Evolutionary conservation across 805 yeast species (phyloP).

Genomic region (Wickerhamomyces pijperi): DNA sequence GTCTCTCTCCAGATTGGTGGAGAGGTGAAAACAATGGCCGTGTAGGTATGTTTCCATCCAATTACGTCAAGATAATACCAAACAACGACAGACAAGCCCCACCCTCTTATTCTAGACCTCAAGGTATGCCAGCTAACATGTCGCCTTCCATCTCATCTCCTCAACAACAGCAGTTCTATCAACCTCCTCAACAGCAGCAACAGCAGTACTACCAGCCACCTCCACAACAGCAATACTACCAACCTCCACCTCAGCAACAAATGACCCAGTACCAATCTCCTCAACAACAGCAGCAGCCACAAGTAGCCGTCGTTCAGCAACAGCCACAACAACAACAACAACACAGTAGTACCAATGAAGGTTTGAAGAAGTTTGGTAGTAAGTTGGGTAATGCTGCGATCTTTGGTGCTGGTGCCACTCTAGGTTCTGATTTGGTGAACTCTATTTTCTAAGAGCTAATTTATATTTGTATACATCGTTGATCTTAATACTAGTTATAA

Average conservation of each 20-base stretch:
- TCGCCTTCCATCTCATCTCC: conserved; percentile 6
- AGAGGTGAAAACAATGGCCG: conserved; percentile 52
- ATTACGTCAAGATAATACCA: conserved; percentile 48
- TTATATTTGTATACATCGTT: no score
- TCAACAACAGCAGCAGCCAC: conserved; percentile 9
- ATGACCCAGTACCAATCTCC: conserved; percentile 14
- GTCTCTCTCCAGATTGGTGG: conserved; percentile 84
- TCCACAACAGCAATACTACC: conserved; percentile 19
- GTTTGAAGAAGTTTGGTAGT: conserved; percentile 55
- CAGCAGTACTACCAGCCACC: conserved; percentile 9
- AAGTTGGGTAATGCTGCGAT: conserved; percentile 87
- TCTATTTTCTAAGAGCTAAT: conserved; percentile 39
- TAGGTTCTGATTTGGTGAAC: conserved; percentile 75
- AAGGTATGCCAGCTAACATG: conserved; percentile 5
- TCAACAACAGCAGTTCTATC: conserved; percentile 2
- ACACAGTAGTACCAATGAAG: conserved; percentile 19
- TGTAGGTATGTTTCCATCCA: conserved; percentile 83
- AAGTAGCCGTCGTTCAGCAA: conserved; percentile 18
- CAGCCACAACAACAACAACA: conserved; percentile 20
- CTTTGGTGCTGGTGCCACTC: conserved; percentile 93
- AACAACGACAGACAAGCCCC: conserved; percentile 4
- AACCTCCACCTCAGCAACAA: conserved; percentile 42
- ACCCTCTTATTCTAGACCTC: not conserved
- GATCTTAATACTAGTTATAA: no score
- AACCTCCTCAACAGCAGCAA: conserved; percentile 3